Percentiles rank a stretch among this genome's conserved stretches.
Evolutionary conservation across 441 rosid genomes (phyloP).

Genomic region (Eutrema salsugineum): DNA sequence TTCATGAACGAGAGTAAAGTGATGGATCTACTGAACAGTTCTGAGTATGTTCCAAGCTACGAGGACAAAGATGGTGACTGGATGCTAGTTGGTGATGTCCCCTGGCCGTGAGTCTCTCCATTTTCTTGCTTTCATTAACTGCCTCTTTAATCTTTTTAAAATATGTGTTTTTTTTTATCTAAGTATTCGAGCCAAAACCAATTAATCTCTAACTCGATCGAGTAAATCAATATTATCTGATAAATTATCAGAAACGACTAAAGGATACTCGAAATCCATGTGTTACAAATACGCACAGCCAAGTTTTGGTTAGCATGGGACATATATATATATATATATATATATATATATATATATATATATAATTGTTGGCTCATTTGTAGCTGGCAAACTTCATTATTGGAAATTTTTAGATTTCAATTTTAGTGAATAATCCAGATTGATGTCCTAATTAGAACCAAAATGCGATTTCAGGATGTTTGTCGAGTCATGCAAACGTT

Average conservation of each 20-base stretch:
- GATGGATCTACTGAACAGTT: constrained; percentile 83
- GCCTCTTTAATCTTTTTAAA: no score
- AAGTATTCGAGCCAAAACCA: background rate
- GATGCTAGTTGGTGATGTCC: constrained; percentile 97
- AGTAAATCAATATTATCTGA: background rate
- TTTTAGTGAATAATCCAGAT: background rate
- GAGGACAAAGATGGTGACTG: constrained; percentile 96
- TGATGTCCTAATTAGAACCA: background rate
- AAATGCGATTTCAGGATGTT: constrained; percentile 45
- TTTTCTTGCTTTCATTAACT: no score
- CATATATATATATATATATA: background rate
- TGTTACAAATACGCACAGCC: constrained; percentile 18
- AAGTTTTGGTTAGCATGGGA: constrained; percentile 23
- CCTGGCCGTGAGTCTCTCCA: constrained; percentile 50
- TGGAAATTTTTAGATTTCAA: background rate
- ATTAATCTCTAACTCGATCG: background rate
- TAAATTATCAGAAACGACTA: background rate
- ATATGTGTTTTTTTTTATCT: no score
- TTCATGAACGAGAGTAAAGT: constrained; percentile 88
- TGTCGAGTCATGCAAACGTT: constrained; percentile 63
- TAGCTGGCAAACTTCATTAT: constrained; percentile 14
- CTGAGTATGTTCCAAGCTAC: constrained; percentile 86
- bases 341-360: background rate
- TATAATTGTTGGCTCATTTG: background rate
- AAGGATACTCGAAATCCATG: constrained; percentile 2